phyloP scores from a whole-genome alignment of 2,329 filamentous ascomycete species.

The Hymenoscyphus albidus region DNA sequence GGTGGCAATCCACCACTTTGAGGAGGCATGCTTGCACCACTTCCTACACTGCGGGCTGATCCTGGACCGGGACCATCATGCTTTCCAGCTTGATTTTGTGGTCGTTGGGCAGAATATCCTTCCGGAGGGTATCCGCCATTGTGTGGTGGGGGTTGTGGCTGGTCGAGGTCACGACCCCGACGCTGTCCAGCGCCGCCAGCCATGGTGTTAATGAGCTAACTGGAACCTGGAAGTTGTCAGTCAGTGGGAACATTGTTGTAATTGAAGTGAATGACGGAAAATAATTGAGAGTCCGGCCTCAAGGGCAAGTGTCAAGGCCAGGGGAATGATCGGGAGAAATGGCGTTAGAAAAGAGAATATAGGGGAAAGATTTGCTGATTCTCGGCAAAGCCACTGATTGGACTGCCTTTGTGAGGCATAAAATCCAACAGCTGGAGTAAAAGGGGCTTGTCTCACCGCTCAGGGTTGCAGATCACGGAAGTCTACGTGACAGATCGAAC shows the following conservation, averaged over 20 bases:
- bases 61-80: not conserved
- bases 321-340: not conserved
- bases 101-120: not conserved
- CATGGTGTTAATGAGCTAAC: not conserved
- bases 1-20: not conserved
- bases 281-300: not conserved
- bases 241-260: not conserved
- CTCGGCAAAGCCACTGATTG: not conserved
- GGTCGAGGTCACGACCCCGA: not conserved
- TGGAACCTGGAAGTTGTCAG: not conserved
- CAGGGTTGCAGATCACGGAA: not conserved
- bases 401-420: not conserved
- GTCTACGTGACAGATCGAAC: not conserved
- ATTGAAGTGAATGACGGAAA: not conserved
- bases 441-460: not conserved
- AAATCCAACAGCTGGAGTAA: not conserved
- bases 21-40: not conserved
- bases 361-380: not conserved
- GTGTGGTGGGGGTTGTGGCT: not conserved
- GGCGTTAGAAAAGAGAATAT: not conserved
- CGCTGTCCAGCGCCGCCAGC: not conserved
- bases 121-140: not conserved
- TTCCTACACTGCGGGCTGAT: not conserved
- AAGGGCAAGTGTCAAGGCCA: not conserved
- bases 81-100: not conserved